A percentile compares a stretch with the other conserved stretches of the same genome.
Conservation (phyloP, 148 eudicot genomes). For the Limonium bicolor region DNA sequence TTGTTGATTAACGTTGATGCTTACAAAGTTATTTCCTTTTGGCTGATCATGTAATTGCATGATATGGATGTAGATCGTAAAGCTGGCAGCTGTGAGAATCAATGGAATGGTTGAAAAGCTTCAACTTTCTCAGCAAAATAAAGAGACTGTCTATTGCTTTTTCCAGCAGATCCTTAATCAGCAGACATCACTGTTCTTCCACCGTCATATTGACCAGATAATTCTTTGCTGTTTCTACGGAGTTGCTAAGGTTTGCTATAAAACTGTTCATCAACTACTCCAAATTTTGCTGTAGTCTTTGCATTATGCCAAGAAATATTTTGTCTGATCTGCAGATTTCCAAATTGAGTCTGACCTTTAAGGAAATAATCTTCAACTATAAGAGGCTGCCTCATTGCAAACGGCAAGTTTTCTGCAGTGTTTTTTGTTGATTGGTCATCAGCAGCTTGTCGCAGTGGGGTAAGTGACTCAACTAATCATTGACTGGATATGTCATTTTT, state of each 20-base stretch:
- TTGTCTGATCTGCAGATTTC: constrained; percentile 45
- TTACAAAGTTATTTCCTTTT: too few relatives aligned
- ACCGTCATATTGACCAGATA: constrained; percentile 90
- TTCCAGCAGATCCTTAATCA: constrained; percentile 67
- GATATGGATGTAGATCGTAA: constrained; percentile 43
- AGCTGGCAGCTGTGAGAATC: constrained; percentile 95
- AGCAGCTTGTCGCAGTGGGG: constrained; percentile 45
- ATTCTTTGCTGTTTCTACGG: constrained; percentile 89
- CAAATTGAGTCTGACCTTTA: constrained; percentile 64
- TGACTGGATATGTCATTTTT: neutral
- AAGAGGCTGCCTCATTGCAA: constrained; percentile 90
- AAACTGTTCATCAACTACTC: too few relatives aligned
- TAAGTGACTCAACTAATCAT: constrained; percentile 15
- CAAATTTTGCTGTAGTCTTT: too few relatives aligned
- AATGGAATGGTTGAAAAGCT: constrained; percentile 87
- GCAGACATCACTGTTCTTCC: constrained; percentile 59
- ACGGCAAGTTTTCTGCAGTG: constrained; percentile 77
- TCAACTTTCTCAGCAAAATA: constrained; percentile 51
- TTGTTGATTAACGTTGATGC: too few relatives aligned
- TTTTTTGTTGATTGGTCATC: constrained; percentile 82
- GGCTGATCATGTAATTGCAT: neutral
- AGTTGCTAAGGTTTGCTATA: constrained; percentile 87
- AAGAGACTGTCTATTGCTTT: constrained; percentile 77
- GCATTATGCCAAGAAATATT: too few relatives aligned
- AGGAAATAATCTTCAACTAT: constrained; percentile 73